Conservation (phyloP, 805 yeast species). For the Scheffersomyces lignosus region DNA sequence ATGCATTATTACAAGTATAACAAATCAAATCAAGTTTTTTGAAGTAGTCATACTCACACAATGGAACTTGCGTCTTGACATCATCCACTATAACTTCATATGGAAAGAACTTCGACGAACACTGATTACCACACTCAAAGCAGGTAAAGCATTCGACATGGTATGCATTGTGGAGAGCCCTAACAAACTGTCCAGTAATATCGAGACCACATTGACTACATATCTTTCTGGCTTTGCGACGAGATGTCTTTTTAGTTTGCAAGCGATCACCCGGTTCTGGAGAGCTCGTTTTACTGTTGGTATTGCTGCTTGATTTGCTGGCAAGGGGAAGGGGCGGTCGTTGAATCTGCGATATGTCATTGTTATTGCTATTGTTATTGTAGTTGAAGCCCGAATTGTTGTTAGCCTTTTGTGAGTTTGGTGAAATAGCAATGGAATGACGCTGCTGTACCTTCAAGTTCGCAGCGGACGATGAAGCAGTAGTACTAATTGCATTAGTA, state of each 20-base stretch:
- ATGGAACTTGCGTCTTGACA: conserved; percentile 34
- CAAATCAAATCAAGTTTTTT: conserved; percentile 84
- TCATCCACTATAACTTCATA: conserved; percentile 49
- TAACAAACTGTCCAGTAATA: conserved; percentile 69
- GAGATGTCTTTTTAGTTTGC: conserved; percentile 12
- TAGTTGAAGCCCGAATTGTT: conserved; percentile 2
- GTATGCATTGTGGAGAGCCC: conserved; percentile 77
- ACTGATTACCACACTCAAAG: conserved; percentile 75
- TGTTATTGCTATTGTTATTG: conserved; percentile 2
- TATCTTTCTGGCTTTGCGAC: conserved; percentile 24
- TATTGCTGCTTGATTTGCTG: conserved; percentile 3
- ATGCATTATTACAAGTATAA: conserved; percentile 76
- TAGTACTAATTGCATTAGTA: not conserved
- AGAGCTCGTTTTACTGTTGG: not conserved
- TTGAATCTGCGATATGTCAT: conserved; percentile 1
- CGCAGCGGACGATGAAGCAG: not conserved
- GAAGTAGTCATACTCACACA: conserved; percentile 94
- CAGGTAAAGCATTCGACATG: conserved; percentile 90
- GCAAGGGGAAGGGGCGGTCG: conserved; percentile 4
- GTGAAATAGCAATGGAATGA: conserved; percentile 30
- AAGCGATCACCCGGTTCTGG: not conserved
- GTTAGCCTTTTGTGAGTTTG: conserved; percentile 7
- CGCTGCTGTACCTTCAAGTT: conserved; percentile 16
- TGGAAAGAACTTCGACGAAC: conserved; percentile 89
- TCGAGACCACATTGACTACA: conserved; percentile 39